Evolutionary conservation across 108 stramenopile species (phyloP).

Genomic region (Fragilaria radians): DNA sequence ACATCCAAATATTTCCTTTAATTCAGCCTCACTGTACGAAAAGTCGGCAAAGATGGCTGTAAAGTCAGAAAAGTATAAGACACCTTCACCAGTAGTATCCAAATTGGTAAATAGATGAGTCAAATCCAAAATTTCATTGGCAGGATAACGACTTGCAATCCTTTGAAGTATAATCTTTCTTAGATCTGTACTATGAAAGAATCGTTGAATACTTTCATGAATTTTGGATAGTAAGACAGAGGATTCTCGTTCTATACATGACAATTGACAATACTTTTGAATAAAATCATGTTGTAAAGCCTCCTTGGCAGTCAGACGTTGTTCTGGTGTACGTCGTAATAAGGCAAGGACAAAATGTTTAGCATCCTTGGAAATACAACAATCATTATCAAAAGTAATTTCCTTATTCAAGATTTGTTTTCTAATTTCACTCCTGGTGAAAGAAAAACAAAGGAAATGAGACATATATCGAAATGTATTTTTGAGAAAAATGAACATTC

Average conservation of each 20-base stretch:
- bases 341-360: slow-evolving; percentile 50
- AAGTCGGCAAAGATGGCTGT: slow-evolving; percentile 9
- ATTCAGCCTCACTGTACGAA: slow-evolving; percentile 28
- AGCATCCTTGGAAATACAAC: slow-evolving; percentile 65
- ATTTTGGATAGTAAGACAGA: slow-evolving; percentile 15
- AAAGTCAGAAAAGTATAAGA: slow-evolving; percentile 60
- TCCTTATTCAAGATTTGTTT: slow-evolving; percentile 29
- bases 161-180: slow-evolving; percentile 69
- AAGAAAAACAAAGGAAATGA: too few relatives aligned
- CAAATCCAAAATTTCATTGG: slow-evolving; percentile 67
- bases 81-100: slow-evolving; percentile 57
- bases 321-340: slow-evolving; percentile 41
- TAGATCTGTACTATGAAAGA: slow-evolving; percentile 40
- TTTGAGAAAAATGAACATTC: neutral
- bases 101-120: slow-evolving; percentile 65
- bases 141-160: slow-evolving; percentile 51
- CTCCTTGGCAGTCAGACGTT: slow-evolving; percentile 45
- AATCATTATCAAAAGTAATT: slow-evolving; percentile 45
- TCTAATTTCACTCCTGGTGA: slow-evolving; percentile 65
- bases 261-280: neutral
- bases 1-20: slow-evolving; percentile 15
- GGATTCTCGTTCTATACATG: neutral
- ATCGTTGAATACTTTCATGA: slow-evolving; percentile 30
- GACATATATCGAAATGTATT: slow-evolving; percentile 13
- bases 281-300: slow-evolving; percentile 60